Percentiles rank a stretch among this genome's conserved stretches.
Conservation (phyloP, 2,329 filamentous ascomycete genomes). For the Colletotrichum theobromicola region DNA sequence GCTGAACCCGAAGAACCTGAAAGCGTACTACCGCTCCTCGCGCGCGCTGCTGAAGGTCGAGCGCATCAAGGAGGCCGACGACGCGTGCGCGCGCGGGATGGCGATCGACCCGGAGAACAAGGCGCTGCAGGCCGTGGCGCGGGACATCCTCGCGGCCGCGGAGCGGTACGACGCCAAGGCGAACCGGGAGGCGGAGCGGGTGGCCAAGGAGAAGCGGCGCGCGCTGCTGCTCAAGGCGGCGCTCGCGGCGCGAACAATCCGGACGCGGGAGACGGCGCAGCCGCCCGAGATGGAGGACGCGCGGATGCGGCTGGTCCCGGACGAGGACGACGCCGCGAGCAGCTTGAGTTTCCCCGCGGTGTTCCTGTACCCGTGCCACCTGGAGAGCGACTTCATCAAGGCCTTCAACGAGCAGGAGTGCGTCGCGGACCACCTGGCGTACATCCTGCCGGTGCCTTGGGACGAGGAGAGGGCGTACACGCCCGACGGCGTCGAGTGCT, state of each 20-base stretch:
- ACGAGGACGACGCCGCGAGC: constrained; percentile 76
- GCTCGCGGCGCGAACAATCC: constrained; percentile 73
- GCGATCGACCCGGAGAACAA: constrained; percentile 73
- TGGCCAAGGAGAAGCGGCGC: constrained; percentile 60
- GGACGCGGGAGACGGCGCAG: constrained; percentile 67
- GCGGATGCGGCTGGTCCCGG: constrained; percentile 69
- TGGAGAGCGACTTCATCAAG: constrained; percentile 91
- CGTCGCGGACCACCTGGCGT: constrained; percentile 78
- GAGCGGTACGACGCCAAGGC: constrained; percentile 59
- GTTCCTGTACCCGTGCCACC: constrained; percentile 81
- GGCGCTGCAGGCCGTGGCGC: constrained; percentile 65
- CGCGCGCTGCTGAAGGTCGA: constrained; percentile 79
- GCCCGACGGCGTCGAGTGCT: constrained; percentile 75
- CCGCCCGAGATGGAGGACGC: constrained; percentile 92
- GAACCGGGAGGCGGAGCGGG: constrained; percentile 59
- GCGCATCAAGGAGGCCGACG: constrained; percentile 79
- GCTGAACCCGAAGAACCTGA: constrained; percentile 81
- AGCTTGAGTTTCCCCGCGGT: constrained; percentile 78
- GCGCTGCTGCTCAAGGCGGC: constrained; percentile 68
- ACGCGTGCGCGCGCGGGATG: constrained; percentile 78
- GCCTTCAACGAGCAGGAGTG: constrained; percentile 79
- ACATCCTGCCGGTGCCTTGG: constrained; percentile 91
- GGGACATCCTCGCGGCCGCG: constrained; percentile 67
- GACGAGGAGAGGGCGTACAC: constrained; percentile 73
- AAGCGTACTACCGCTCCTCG: constrained; percentile 88